Conservation (phyloP, 768 basidiomycete species). For the Cystobasidium onofrii region DNA sequence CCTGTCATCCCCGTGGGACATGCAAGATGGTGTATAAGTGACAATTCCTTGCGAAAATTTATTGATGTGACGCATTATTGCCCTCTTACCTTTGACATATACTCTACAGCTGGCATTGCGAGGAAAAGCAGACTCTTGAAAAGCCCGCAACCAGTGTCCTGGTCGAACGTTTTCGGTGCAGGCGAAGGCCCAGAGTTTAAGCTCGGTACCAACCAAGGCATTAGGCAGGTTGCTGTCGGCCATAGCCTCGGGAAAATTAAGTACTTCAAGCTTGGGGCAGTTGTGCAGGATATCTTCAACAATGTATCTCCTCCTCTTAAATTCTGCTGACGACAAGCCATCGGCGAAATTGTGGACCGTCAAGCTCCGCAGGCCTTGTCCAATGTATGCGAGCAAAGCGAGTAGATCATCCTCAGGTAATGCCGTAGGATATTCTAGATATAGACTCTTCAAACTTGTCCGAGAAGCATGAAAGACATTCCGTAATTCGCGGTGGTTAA, state of each 20-base stretch:
- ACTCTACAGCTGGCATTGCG: not conserved
- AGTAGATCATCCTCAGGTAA: not conserved
- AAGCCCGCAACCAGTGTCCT: not conserved
- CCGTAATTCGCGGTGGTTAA: not conserved
- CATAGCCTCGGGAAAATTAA: not conserved
- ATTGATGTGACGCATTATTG: not conserved
- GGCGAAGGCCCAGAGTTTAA: not conserved
- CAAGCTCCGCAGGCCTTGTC: not conserved
- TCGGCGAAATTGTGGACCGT: not conserved
- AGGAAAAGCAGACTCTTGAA: not conserved
- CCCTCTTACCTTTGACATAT: not conserved
- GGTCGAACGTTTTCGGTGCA: slow-evolving; percentile 1
- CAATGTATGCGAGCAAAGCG: not conserved
- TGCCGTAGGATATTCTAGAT: not conserved
- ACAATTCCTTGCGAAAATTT: not conserved
- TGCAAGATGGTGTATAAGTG: not conserved
- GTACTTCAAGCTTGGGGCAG: not conserved
- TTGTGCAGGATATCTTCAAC: not conserved
- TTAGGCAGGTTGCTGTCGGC: not conserved
- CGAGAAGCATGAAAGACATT: not conserved
- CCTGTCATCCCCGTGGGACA: not conserved
- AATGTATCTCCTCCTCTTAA: not conserved
- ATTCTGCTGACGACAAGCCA: not conserved
- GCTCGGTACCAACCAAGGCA: not conserved
- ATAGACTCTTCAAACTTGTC: not conserved